A percentile compares a stretch with the other conserved stretches of the same genome.
These are phyloP conservation scores for Ceratonia siliqua DNA, from an alignment of 306 rosid genomes.

Conservation along the genomic window DNA sequence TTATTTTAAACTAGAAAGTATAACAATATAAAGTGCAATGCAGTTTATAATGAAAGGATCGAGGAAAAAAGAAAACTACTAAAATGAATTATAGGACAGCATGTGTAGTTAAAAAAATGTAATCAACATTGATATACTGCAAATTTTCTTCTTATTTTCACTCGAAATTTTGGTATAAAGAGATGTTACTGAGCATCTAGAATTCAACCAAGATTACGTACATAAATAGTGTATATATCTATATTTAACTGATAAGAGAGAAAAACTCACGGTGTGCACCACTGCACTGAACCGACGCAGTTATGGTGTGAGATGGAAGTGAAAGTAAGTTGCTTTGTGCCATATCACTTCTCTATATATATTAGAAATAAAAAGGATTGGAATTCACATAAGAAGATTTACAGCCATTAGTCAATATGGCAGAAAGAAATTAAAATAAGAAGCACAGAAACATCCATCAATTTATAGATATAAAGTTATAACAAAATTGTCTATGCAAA, in stretches of 20 bases:
- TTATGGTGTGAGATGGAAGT: neutral
- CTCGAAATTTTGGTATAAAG: neutral
- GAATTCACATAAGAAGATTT: neutral
- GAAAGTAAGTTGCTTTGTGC: neutral
- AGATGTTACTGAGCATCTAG: neutral
- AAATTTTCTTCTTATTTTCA: neutral
- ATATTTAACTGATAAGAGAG: neutral
- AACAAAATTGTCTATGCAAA: conserved; percentile 25
- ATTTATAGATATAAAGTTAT: conserved; percentile 18
- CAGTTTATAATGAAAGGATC: neutral
- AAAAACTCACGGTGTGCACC: neutral
- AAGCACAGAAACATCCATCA: neutral
- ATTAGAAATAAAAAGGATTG: neutral
- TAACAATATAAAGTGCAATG: neutral
- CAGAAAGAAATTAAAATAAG: neutral
- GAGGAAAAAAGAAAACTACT: neutral
- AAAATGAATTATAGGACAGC: neutral
- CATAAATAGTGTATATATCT: neutral
- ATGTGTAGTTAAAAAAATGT: no score
- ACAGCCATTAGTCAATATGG: neutral
- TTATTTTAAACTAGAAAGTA: no score
- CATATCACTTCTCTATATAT: neutral
- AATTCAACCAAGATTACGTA: neutral
- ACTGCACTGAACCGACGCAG: neutral
- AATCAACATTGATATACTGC: neutral